Conservation (phyloP, 2,329 filamentous ascomycete species). For the Xylaria digitata region DNA sequence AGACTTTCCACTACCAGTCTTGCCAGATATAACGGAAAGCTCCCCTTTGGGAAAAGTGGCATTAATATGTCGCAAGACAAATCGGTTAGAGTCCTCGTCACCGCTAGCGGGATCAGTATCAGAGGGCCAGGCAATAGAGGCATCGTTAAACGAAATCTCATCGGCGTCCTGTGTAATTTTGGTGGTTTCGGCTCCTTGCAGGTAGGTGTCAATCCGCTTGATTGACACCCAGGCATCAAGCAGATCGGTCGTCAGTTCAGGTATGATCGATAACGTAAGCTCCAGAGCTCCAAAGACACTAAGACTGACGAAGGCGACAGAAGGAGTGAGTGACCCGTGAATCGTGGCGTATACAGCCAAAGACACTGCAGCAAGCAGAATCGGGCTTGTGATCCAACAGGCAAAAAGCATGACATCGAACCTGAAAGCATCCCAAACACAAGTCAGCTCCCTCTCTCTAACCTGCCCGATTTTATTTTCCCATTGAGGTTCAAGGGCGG, state of each 20-base stretch:
- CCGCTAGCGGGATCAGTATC: conserved; percentile 59
- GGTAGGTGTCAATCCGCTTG: conserved; percentile 76
- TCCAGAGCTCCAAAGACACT: conserved; percentile 81
- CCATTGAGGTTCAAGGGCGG: conserved; percentile 80
- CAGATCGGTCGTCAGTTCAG: conserved; percentile 76
- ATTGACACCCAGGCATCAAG: conserved; percentile 80
- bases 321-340: conserved; percentile 72
- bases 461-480: conserved; percentile 74
- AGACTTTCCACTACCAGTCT: conserved; percentile 83
- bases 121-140: conserved; percentile 79
- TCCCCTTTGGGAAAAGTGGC: conserved; percentile 75
- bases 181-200: conserved; percentile 73
- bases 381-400: conserved; percentile 79
- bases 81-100: conserved; percentile 67
- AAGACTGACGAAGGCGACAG: conserved; percentile 82
- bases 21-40: conserved; percentile 79
- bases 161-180: conserved; percentile 65
- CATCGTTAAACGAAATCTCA: conserved; percentile 73
- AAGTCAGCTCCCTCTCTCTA: conserved; percentile 73
- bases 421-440: conserved; percentile 74
- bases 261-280: conserved; percentile 74
- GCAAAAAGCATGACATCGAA: conserved; percentile 71
- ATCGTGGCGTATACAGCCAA: conserved; percentile 75
- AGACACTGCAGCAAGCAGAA: conserved; percentile 77
- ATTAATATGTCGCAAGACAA: conserved; percentile 72